A percentile compares a stretch with the other conserved stretches of the same genome.
Evolutionary conservation across 441 rosid species (phyloP).

Genomic region (Hura crepitans): DNA sequence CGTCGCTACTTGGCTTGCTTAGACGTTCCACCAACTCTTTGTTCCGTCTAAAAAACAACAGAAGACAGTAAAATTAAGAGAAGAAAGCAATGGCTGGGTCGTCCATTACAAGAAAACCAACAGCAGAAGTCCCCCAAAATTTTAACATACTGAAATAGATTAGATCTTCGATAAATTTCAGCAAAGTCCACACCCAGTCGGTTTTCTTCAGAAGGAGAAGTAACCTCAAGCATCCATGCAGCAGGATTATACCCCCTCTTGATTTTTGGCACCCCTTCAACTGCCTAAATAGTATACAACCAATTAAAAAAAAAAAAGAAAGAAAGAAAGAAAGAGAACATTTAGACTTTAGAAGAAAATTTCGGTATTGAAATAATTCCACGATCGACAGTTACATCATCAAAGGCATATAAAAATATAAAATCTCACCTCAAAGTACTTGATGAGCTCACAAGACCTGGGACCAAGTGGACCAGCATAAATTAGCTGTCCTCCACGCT

Average conservation of each 20-base stretch:
- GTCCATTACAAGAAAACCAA: conserved; percentile 12
- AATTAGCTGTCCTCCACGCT: conserved; percentile 93
- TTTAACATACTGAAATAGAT: conserved; percentile 59
- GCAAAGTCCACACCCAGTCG: conserved; percentile 81
- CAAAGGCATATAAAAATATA: conserved; percentile 21
- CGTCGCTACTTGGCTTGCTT: conserved; percentile 59
- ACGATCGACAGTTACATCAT: conserved; percentile 5
- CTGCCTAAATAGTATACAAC: conserved; percentile 40
- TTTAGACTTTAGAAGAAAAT: conserved; percentile 10
- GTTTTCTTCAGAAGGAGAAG: conserved; percentile 63
- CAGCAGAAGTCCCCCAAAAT: conserved; percentile 16
- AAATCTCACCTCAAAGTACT: conserved; percentile 70
- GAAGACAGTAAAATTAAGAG: conserved; percentile 7
- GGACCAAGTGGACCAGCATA: conserved; percentile 95
- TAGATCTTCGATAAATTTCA: conserved; percentile 69
- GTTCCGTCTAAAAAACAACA: conserved; percentile 52
- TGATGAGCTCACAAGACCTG: conserved; percentile 70
- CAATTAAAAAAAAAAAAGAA: no score
- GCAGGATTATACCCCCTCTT: conserved; percentile 81
- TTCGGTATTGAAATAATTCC: conserved; percentile 10
- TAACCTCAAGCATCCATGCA: conserved; percentile 97
- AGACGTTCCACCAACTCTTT: conserved; percentile 66
- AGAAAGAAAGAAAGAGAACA: no score
- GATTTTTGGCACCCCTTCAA: conserved; percentile 82
- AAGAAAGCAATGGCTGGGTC: neutral